phyloP scores from a whole-genome alignment of 2,329 filamentous ascomycete species.

The Clonostachys sp. region DNA sequence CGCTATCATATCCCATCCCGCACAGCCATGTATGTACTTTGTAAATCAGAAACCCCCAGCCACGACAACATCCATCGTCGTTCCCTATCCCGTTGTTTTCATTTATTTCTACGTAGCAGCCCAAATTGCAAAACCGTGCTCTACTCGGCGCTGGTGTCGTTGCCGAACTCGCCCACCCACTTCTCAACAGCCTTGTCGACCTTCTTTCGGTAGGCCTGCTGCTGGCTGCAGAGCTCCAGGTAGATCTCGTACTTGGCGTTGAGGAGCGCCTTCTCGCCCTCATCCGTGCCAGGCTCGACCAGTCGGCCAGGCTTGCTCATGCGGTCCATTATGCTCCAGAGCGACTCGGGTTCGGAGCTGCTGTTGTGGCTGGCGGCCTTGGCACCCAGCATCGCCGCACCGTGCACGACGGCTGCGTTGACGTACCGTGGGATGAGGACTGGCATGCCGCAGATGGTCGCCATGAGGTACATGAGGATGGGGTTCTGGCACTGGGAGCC shows the following conservation, averaged over 20 bases:
- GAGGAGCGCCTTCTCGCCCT: constrained; percentile 79
- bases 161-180: constrained; percentile 23
- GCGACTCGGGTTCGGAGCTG: constrained; percentile 73
- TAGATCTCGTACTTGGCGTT: constrained; percentile 94
- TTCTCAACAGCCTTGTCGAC: constrained; percentile 59
- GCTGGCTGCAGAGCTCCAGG: constrained; percentile 82
- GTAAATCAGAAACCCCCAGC: too few species aligned
- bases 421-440: constrained; percentile 92
- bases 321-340: constrained; percentile 97
- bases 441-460: constrained; percentile 86
- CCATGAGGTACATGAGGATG: constrained; percentile 85
- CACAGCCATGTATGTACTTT: too few species aligned
- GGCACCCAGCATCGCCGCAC: constrained; percentile 96
- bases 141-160: constrained; percentile 4
- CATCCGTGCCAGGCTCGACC: constrained; percentile 71
- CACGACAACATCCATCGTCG: too few species aligned
- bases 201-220: constrained; percentile 75
- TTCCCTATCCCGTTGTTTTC: background rate
- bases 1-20: too few species aligned
- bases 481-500: constrained; percentile 96
- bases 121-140: background rate
- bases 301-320: constrained; percentile 92
- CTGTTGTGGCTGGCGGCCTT: constrained; percentile 86
- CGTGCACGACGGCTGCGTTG: constrained; percentile 92
- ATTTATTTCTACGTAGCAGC: background rate